Base-by-base conservation (phyloP, 1,139 yeast genomes). In the Wickerhamomyces sp. region DNA sequence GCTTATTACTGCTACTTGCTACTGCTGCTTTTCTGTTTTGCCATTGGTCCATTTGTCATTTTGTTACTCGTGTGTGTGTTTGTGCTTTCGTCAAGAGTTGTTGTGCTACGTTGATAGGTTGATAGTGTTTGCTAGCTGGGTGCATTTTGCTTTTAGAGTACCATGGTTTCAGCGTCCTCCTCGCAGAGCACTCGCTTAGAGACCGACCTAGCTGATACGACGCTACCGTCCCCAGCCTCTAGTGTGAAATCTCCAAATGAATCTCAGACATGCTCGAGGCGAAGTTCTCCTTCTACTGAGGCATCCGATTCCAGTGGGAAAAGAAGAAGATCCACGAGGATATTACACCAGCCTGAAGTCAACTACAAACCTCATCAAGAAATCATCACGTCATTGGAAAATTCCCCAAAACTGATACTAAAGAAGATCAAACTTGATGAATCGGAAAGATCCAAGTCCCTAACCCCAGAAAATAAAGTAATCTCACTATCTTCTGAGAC, bases 371-470 rank as follows among this genome's bases (percentile, higher is more conserved):
- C 40, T 6, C 40, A 38, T 23, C 40, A 38, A 11, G 40, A 38
- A 9, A 26, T 38, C 18, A 38, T 38, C 9, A 18, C 40, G 5
- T 13, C 39, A 7, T 30, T 30, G 14, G 30, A 39, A 5, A 34
- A 40, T 27, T 39, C 40, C 14, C 29, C 40, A 27, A 26, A 40
- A 32, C 43, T 42, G 40, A 42, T 44, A 30, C 40, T 45, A 10
- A 50, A 46, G 42, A 49, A 52, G 40, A 47, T 41, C 18, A 46
- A 51, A 39, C 39, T 39, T n/a, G 37, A 30, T 11, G 44, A 40
- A 34, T 46, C 34, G 69, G 84, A 67, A 5, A 34, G 27, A 2
- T 18, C 33, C 6, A 37, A 14, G 13, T 34, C 43, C 2, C 35
- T 34, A 26, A 31, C 33, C 8, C 38, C 39, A 36, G 36, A 36